Conservation (phyloP, 768 basidiomycete genomes). For the Leccinum rimulosum region DNA sequence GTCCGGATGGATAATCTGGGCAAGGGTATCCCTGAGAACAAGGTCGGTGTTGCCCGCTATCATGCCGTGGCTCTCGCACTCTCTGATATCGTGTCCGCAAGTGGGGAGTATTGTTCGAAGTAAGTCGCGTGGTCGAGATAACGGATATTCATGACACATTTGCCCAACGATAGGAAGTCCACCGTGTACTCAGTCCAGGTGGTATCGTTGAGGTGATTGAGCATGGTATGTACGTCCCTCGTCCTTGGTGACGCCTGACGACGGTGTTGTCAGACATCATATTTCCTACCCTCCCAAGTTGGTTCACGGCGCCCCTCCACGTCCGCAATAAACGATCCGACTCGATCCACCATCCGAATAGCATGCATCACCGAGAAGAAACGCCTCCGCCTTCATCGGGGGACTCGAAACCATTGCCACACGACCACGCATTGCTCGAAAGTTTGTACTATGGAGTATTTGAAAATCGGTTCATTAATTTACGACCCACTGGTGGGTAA, state of each 20-base stretch:
- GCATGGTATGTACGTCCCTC: constrained; percentile 49
- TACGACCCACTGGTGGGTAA: constrained; percentile 59
- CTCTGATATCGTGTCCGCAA: constrained; percentile 33
- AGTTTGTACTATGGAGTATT: constrained; percentile 65
- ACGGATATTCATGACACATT: constrained; percentile 2
- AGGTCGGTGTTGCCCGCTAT: constrained; percentile 37
- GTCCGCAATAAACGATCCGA: constrained; percentile 45
- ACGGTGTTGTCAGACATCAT: constrained; percentile 53
- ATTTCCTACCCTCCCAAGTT: constrained; percentile 72
- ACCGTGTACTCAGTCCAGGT: constrained; percentile 64
- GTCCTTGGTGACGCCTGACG: neutral
- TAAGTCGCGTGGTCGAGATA: constrained; percentile 23
- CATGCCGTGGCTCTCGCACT: neutral
- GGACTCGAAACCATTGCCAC: constrained; percentile 38
- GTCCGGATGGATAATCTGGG: constrained; percentile 70
- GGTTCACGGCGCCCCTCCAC: constrained; percentile 74
- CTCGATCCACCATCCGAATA: constrained; percentile 52
- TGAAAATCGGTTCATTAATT: constrained; percentile 69
- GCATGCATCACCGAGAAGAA: constrained; percentile 34
- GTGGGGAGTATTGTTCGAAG: constrained; percentile 72
- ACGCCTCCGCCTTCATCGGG: constrained; percentile 34
- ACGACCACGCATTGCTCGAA: constrained; percentile 72
- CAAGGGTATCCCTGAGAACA: constrained; percentile 71
- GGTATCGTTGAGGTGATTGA: constrained; percentile 72
- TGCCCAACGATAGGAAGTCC: constrained; percentile 55